Conservation (phyloP, 2,329 filamentous ascomycete genomes). For the Aspergillus sp. region DNA sequence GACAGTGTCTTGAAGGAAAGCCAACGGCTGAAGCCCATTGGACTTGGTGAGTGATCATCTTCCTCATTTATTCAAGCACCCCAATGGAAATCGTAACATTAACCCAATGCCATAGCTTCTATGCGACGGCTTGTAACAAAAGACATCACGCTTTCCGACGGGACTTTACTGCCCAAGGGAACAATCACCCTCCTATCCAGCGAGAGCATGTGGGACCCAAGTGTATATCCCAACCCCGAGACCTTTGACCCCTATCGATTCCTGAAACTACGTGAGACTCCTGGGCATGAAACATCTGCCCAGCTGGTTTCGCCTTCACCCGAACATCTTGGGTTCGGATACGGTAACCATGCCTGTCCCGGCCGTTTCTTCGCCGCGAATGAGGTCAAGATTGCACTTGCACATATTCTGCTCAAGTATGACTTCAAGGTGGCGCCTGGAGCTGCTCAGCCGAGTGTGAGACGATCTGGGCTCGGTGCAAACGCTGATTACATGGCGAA, state of each 20-base stretch:
- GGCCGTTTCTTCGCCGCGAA: not conserved
- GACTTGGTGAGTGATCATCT: no score
- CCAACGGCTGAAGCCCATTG: conserved; percentile 31
- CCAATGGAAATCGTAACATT: no score
- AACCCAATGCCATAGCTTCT: no score
- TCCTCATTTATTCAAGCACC: no score
- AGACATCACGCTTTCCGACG: not conserved
- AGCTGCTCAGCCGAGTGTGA: not conserved
- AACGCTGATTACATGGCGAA: no score
- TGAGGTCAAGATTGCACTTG: not conserved
- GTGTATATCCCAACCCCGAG: not conserved
- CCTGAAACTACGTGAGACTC: not conserved
- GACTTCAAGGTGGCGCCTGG: not conserved
- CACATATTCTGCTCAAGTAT: not conserved
- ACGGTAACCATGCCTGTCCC: not conserved
- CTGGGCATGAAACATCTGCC: not conserved
- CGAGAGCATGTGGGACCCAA: not conserved
- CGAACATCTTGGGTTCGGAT: not conserved
- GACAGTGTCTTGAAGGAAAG: conserved; percentile 47
- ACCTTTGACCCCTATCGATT: not conserved
- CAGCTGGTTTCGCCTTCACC: not conserved
- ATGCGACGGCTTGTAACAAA: no score
- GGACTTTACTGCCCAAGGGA: not conserved
- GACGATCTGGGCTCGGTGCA: no score
- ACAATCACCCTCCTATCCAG: no score